Base-by-base conservation (phyloP, 2,329 filamentous ascomycete genomes). In the Knoxdaviesia proteae region DNA sequence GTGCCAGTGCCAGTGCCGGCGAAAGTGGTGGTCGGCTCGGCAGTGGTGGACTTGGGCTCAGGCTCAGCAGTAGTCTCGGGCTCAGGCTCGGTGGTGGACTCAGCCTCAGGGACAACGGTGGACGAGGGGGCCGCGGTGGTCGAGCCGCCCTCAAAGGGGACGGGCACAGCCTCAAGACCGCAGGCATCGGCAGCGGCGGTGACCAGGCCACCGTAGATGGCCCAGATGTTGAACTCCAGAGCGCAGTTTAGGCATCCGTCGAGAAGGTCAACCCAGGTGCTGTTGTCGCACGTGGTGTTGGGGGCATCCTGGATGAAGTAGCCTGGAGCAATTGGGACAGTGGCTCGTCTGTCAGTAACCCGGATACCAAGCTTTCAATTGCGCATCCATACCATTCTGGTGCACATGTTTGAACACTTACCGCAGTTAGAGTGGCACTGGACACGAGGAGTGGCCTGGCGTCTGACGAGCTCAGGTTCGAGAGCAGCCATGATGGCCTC, bases 341-440 rank as follows among this genome's bases (percentile, higher is more conserved):
- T 20, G 10, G 11, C 5, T 10, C 9, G 39, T 44, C n/a, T 44
- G 20, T 20, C 20, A 20, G 20, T 20, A 20, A 20, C 20, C 20
- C 20, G 20, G 20, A 20, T 20, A 20, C 20, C 20, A 20, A 20
- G 20, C 20, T 20, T 20, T 20, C 20, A 20, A 20, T 20, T 20
- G 20, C 20, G 46, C 41, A 6, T 38, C 11, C 32, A 8, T 6
- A 20, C 8, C 9, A 7, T 20, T 2, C 3, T 6, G 32, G 6
- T 1, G 6, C n/a, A 34, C 6, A 34, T 32, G 29, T 34, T 10
- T 29, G 31, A 11, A 36, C n/a, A 54, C 61, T 46, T 54, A 68
- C 66, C 65, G 54, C 66, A 69, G 52, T 62, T 61, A 48, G 61
- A 58, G 48, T 69, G 66, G 53, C 67, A 71, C 37, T 67, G 54